Evolutionary conservation across 169 alveolate species (phyloP).

Genomic region (Toxoplasma gondii): DNA sequence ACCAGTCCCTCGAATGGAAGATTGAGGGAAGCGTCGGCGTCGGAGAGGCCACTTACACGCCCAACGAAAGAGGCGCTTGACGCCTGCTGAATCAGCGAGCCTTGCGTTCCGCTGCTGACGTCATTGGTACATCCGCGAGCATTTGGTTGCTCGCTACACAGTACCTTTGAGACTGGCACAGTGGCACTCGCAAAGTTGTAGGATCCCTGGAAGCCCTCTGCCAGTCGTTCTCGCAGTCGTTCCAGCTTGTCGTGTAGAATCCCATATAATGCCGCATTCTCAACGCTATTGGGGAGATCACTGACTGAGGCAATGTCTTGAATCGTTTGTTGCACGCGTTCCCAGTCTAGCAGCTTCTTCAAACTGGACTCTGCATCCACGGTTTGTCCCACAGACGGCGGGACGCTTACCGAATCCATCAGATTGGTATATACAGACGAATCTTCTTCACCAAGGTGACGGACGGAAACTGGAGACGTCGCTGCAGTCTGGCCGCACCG

Average conservation of each 20-base stretch:
- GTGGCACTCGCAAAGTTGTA: not conserved
- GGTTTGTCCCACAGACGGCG: not conserved
- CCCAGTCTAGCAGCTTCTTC: conserved; percentile 2
- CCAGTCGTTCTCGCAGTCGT: not conserved
- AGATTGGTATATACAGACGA: not conserved
- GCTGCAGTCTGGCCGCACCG: no score
- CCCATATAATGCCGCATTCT: not conserved
- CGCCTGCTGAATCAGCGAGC: not conserved
- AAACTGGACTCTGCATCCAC: not conserved
- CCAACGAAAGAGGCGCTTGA: not conserved
- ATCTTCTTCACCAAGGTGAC: not conserved
- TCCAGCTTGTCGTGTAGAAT: not conserved
- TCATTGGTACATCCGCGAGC: not conserved
- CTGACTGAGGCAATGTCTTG: not conserved
- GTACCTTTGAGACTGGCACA: not conserved
- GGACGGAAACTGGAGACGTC: not conserved
- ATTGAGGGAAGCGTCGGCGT: not conserved
- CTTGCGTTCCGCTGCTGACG: not conserved
- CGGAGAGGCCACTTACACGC: not conserved
- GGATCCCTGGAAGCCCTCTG: not conserved
- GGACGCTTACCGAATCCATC: not conserved
- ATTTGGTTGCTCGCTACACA: not conserved
- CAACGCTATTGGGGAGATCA: not conserved
- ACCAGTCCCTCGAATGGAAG: not conserved
- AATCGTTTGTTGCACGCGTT: not conserved